Base-by-base conservation (phyloP, 768 basidiomycete species). In the Cyclocybe aegerita region DNA sequence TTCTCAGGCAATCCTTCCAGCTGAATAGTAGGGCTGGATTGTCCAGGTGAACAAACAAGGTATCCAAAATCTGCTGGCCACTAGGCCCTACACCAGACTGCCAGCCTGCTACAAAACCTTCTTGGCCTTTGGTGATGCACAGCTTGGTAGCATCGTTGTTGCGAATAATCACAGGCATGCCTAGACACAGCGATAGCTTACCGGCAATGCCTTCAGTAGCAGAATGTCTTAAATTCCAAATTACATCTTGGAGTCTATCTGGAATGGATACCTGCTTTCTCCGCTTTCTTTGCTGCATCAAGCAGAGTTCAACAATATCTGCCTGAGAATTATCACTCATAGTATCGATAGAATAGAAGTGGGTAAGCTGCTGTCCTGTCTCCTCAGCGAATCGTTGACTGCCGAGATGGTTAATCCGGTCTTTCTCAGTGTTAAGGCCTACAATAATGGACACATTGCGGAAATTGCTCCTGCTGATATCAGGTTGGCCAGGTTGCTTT, bases 61-160 rank as follows among this genome's bases (percentile, higher is more conserved):
- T 65, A 7, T 69, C 65, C 9, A 73, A 40, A 7, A 63, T 33
- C 10, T 11, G n/a, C 35, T 65, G 58, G 10, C 60, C 60, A n/a
- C 43, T 12, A 1, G 50, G 15, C 1, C 66, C 60, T 11, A 35
- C 31, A 7, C 11, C 16, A 10, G 44, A 40, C 16, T 62, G 37
- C 72, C 70, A 73, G 12, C 61, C 66, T 50, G 47, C 41, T 2
- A 72, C 67, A 32, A 39, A 49, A 0, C 52, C 71, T 56, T 70
- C 65, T 50, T 69, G 66, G 1, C 70, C 71, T 47, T 67, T 69
- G 2, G 68, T 70, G 4, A 72, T 69, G n/a, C 64, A 60, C n/a
- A 68, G 43, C 38, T 68, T 64, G 9, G 70, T 70, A 2, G 69
- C 70, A 47, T 52, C 40, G 53, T 70, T 70, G 35, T 61, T 32